phyloP scores from a whole-genome alignment of 768 basidiomycete species.

The Candolleomyces efflorescens region DNA sequence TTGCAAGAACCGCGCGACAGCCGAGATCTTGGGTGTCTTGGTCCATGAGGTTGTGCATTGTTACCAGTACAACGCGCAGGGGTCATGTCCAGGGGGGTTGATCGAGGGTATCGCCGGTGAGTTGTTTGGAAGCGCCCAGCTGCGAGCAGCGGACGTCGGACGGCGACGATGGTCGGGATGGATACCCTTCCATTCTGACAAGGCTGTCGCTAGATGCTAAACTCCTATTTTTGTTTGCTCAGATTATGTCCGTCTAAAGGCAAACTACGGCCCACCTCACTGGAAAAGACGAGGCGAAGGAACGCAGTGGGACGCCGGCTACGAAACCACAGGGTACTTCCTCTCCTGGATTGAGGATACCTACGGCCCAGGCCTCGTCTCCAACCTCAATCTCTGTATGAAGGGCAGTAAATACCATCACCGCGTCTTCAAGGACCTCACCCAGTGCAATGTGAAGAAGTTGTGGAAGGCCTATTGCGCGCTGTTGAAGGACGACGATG shows the following conservation, averaged over 20 bases:
- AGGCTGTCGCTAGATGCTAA: too few relatives aligned
- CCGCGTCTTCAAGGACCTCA: conserved; percentile 46
- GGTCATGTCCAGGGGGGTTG: conserved; percentile 62
- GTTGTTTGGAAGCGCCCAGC: conserved; percentile 5
- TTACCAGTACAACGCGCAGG: conserved; percentile 63
- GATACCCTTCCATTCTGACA: too few relatives aligned
- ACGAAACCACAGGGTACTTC: conserved; percentile 71
- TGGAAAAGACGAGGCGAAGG: conserved; percentile 49
- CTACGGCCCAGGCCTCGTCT: conserved; percentile 50
- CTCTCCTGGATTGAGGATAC: conserved; percentile 61
- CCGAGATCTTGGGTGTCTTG: conserved; percentile 70
- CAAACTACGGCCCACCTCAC: conserved; percentile 61
- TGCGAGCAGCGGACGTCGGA: too few relatives aligned
- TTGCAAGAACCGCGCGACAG: conserved; percentile 33
- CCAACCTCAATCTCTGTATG: conserved; percentile 54
- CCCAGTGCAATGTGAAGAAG: conserved; percentile 46
- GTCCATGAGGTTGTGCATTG: conserved; percentile 78
- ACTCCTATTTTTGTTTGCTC: background rate
- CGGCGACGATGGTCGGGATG: too few relatives aligned
- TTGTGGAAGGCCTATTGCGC: conserved; percentile 58
- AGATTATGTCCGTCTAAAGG: conserved; percentile 71
- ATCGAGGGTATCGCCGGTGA: conserved; percentile 79
- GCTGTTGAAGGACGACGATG: conserved; percentile 22
- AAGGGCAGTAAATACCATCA: conserved; percentile 46
- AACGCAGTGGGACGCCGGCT: conserved; percentile 69